These are phyloP conservation scores for Lepidium didymum DNA, from an alignment of 345 rosid genomes.

Conservation along the genomic window DNA sequence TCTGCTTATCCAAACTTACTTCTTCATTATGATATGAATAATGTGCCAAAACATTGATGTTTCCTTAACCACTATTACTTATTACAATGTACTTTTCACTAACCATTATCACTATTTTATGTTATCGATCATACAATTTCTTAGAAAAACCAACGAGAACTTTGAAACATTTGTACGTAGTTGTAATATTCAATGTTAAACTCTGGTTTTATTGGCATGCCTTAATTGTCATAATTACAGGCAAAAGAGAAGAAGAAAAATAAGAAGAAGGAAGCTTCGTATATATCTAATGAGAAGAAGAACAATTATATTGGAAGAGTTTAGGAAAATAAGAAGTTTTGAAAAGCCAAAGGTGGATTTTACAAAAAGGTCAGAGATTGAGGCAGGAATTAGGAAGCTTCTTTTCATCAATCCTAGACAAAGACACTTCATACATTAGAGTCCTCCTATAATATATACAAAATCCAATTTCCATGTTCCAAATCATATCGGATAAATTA, in stretches of 20 bases:
- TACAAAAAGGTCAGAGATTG: conserved; percentile 1
- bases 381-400: conserved; percentile 7
- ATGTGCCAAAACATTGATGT: not conserved
- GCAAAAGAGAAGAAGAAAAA: not conserved
- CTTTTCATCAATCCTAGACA: not conserved
- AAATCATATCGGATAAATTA: not conserved
- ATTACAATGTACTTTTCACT: not conserved
- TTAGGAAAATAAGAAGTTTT: not conserved
- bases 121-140: not conserved
- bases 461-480: not conserved
- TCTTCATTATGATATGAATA: not conserved
- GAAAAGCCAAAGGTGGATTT: not conserved
- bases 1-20: not conserved
- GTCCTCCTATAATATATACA: not conserved
- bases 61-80: not conserved
- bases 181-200: not conserved
- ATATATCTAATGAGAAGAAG: not conserved
- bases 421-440: not conserved
- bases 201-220: not conserved
- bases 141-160: not conserved
- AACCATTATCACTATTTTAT: not conserved
- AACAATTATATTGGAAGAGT: not conserved
- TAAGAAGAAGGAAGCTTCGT: conserved; percentile 10
- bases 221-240: not conserved
- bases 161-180: not conserved